phyloP scores from a whole-genome alignment of 2,329 filamentous ascomycete species.

The Aspergillus sp. region DNA sequence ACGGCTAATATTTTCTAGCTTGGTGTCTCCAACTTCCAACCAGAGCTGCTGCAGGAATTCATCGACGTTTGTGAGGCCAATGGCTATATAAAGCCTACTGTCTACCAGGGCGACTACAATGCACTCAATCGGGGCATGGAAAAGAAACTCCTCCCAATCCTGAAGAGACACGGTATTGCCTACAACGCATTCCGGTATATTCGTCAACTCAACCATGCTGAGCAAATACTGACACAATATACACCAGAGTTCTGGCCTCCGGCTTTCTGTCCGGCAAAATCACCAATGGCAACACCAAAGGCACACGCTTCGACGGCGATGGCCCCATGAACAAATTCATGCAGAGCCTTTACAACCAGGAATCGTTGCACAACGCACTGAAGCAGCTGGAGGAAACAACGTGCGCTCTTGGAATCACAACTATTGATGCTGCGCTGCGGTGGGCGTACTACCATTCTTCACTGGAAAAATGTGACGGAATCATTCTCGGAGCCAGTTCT shows the following conservation, averaged over 20 bases:
- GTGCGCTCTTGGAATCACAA: constrained; percentile 16
- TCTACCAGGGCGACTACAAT: constrained; percentile 39
- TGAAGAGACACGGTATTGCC: constrained; percentile 22
- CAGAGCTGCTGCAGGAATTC: constrained; percentile 23
- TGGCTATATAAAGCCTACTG: constrained; percentile 30
- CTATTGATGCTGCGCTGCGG: constrained; percentile 30
- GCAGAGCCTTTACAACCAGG: constrained; percentile 22
- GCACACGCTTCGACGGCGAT: constrained; percentile 22
- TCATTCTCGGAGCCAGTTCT: constrained; percentile 32
- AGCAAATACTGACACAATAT: neutral
- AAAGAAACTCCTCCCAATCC: constrained; percentile 27
- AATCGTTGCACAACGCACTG: constrained; percentile 22
- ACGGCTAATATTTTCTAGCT: constrained; percentile 17
- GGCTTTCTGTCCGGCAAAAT: constrained; percentile 33
- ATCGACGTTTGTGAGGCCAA: constrained; percentile 28
- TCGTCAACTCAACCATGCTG: neutral
- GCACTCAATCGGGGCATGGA: constrained; percentile 32
- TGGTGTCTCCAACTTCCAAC: constrained; percentile 34
- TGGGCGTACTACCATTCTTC: constrained; percentile 29
- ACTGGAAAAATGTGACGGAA: constrained; percentile 21
- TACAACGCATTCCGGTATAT: constrained; percentile 4
- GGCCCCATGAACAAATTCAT: constrained; percentile 19
- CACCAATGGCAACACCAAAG: constrained; percentile 16
- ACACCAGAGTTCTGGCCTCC: constrained; percentile 19
- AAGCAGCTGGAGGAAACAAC: constrained; percentile 23